Conservation (phyloP, 345 rosid genomes). For the Syzygium grande region DNA sequence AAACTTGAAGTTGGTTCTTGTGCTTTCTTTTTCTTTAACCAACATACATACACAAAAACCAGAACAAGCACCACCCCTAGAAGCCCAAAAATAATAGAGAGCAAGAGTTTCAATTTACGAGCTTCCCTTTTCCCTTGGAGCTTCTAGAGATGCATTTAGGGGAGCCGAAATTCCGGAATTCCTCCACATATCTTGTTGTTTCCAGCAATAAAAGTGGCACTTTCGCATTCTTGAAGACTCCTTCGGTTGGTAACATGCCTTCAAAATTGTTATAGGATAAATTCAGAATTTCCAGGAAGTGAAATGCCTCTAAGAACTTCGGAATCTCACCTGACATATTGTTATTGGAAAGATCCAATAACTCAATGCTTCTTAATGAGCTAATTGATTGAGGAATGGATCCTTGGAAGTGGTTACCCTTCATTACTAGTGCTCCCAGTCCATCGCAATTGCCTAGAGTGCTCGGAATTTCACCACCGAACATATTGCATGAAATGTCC, state of each 20-base stretch:
- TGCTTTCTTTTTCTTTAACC: not conserved
- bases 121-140: not conserved
- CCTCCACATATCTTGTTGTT: constrained; percentile 24
- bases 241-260: constrained; percentile 10
- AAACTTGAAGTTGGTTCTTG: not conserved
- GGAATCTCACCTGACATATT: constrained; percentile 7
- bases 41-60: not conserved
- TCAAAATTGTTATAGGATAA: constrained; percentile 16
- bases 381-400: too few relatives aligned
- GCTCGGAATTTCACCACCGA: constrained; percentile 14
- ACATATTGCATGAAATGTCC: constrained; percentile 13
- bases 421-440: not conserved
- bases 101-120: not conserved
- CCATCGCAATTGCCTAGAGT: too few relatives aligned
- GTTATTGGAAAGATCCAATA: too few relatives aligned
- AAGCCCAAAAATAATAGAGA: not conserved
- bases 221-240: constrained; percentile 16
- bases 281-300: constrained; percentile 2
- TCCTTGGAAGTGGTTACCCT: too few relatives aligned
- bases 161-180: not conserved
- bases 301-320: not conserved
- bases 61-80: too few relatives aligned
- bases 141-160: not conserved
- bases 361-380: too few relatives aligned
- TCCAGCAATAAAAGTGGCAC: constrained; percentile 3